A percentile compares a stretch with the other conserved stretches of the same genome.
Evolutionary conservation across 176 grass and related monocot species (phyloP).

Genomic region (Bromus sterilis): DNA sequence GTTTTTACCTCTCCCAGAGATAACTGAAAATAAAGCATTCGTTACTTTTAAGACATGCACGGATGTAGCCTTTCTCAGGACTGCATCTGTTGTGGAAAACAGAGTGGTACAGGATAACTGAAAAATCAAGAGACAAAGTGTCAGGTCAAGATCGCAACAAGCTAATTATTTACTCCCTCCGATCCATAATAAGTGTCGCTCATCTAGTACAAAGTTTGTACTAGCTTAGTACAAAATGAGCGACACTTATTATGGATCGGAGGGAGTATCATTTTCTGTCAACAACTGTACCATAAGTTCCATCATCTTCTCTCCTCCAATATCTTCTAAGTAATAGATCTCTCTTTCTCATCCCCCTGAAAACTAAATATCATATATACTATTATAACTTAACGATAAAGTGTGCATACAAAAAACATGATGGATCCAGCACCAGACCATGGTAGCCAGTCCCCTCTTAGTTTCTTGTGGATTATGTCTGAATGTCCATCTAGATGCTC

Average conservation of each 20-base stretch:
- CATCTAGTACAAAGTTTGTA: no score
- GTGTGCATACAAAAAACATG: conserved; percentile 3
- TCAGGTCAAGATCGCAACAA: conserved; percentile 27
- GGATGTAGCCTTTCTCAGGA: conserved; percentile 68
- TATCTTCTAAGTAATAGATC: conserved; percentile 89
- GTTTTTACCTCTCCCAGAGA: not conserved
- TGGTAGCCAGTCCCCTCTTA: conserved; percentile 82
- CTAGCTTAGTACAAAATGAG: no score
- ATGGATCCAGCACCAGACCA: conserved; percentile 51
- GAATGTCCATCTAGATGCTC: conserved; percentile 93
- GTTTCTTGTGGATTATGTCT: conserved; percentile 96
- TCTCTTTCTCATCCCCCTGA: conserved; percentile 97
- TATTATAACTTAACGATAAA: conserved; percentile 28
- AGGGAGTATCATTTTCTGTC: conserved; percentile 21
- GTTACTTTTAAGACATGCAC: conserved; percentile 99
- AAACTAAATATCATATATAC: conserved; percentile 46
- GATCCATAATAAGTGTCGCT: no score
- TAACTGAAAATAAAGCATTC: conserved; percentile 62
- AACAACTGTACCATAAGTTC: conserved; percentile 78
- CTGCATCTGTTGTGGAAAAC: conserved; percentile 83
- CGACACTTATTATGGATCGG: no score
- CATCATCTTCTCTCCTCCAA: conserved; percentile 98
- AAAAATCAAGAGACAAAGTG: conserved; percentile 33
- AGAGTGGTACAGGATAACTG: conserved; percentile 98
- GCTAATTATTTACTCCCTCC: not conserved